Percentiles rank a stretch among this genome's conserved stretches.
Conservation (phyloP, 768 basidiomycete species). For the Tulasnella sp. region DNA sequence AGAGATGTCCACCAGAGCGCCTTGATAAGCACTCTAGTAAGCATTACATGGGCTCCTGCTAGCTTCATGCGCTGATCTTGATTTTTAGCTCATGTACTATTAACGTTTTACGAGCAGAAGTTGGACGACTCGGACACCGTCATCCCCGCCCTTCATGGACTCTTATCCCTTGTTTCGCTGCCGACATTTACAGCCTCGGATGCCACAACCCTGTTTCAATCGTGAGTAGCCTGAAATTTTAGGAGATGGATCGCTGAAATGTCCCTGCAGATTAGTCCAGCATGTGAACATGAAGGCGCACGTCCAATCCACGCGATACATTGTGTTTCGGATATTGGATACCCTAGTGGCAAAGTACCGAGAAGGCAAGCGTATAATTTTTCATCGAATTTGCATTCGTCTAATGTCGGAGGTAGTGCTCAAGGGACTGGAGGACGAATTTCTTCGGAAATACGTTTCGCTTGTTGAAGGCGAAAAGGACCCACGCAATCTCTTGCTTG, state of each 20-base stretch:
- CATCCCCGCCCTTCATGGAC: slow-evolving; percentile 67
- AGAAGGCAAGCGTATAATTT: slow-evolving; percentile 33
- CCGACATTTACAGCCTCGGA: slow-evolving; percentile 56
- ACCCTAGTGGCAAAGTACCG: slow-evolving; percentile 59
- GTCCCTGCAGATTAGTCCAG: slow-evolving; percentile 45
- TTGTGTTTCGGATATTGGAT: slow-evolving; percentile 74
- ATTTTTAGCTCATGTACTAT: slow-evolving; percentile 67
- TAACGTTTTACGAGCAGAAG: slow-evolving; percentile 74
- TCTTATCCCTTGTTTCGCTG: slow-evolving; percentile 51
- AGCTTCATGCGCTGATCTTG: background rate
- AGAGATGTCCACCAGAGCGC: slow-evolving; percentile 43
- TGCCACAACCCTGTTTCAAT: slow-evolving; percentile 42
- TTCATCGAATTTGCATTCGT: slow-evolving; percentile 4
- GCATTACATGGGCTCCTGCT: slow-evolving; percentile 17
- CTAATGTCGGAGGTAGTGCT: slow-evolving; percentile 37
- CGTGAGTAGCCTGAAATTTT: slow-evolving; percentile 39
- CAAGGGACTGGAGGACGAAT: slow-evolving; percentile 57
- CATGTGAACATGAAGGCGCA: slow-evolving; percentile 74
- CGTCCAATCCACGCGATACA: slow-evolving; percentile 69
- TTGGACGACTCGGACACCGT: slow-evolving; percentile 77
- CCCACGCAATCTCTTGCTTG: slow-evolving; percentile 82
- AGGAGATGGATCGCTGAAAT: background rate
- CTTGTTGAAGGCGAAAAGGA: slow-evolving; percentile 97
- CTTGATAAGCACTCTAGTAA: slow-evolving; percentile 76
- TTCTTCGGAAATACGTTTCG: slow-evolving; percentile 60